Evolutionary conservation across 148 eudicot species (phyloP), one percentile per base, ranked within the genome.

Genomic region (Nyssa sinensis): DNA sequence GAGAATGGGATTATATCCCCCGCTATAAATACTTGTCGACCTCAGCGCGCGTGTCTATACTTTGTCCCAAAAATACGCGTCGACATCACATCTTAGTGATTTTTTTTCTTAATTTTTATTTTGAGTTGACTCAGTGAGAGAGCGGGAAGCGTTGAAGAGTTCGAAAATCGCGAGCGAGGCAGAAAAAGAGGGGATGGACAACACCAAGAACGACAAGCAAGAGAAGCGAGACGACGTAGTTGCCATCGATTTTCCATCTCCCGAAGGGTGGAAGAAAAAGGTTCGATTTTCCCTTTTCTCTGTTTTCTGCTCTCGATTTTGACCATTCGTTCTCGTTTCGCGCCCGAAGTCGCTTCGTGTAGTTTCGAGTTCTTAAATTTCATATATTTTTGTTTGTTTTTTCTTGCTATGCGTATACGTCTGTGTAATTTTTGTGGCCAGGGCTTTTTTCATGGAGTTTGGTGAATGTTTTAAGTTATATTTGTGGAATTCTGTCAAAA

Each of bases 201-300:
- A 4, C 57, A 49, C 9, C 5, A 37, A 37, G 29, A 19, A 3
- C 67, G 27, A 35, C 57, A 5, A 5, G 3, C 39, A 13, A 5
- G 69, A 41, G 7, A 60, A 21, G 28, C 3, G 10, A 17, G 65
- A 47, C 33, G 49, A 6, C 13, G 57, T 68, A 32, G 69, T 78
- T 16, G 61, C n/a, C 55, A 73, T 78, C 24, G 77, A 78, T 21
- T 74, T 78, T 62, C 81, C 81, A 29, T 77, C 81, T 78, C 81
- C 81, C 35, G 37, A 31, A 13, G 81, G 77, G 23, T 78, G 81
- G 81, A 44, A 31, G 3, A 78, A 78, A 63, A 78, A 78, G 81
- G 81, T 78, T 55, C 35, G 0, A 0, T 53, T 27, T 64, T 59
- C 5, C 32, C 29, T 5, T 0, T 19, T 37, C 12, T 51, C n/a